Percentiles rank a stretch among this genome's conserved stretches.
Conservation (phyloP, 768 basidiomycete species). For the Serendipita sp. region DNA sequence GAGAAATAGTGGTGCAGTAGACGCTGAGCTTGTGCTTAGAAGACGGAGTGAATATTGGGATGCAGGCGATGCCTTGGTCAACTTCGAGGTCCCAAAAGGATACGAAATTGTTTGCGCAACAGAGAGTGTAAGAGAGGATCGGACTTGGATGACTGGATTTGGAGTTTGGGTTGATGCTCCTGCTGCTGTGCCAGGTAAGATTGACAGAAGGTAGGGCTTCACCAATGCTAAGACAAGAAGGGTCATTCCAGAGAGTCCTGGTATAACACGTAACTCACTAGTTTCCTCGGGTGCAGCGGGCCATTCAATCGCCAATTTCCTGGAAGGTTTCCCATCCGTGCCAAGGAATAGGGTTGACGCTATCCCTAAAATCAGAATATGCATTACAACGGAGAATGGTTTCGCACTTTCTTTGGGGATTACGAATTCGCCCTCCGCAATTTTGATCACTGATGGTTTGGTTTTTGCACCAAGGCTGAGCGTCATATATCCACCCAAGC, state of each 20-base stretch:
- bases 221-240: slow-evolving; percentile 36
- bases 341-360: slow-evolving; percentile 57
- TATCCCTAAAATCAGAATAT: slow-evolving; percentile 18
- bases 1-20: slow-evolving; percentile 42
- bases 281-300: slow-evolving; percentile 71
- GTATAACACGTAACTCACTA: slow-evolving; percentile 25
- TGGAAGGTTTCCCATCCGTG: slow-evolving; percentile 37
- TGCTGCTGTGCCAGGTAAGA: slow-evolving; percentile 55
- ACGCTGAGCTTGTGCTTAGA: slow-evolving; percentile 37
- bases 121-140: slow-evolving; percentile 50
- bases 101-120: slow-evolving; percentile 47
- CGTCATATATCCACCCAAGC: slow-evolving; percentile 74
- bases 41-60: slow-evolving; percentile 39
- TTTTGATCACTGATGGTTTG: slow-evolving; percentile 43
- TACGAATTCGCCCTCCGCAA: slow-evolving; percentile 47
- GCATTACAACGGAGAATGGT: slow-evolving; percentile 6
- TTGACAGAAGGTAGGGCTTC: slow-evolving; percentile 62
- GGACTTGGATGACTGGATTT: slow-evolving; percentile 50
- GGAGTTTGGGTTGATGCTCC: slow-evolving; percentile 26
- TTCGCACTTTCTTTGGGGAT: slow-evolving; percentile 71
- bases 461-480: slow-evolving; percentile 60
- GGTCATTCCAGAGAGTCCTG: not conserved
- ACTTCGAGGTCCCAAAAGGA: slow-evolving; percentile 31
- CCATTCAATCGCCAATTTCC: slow-evolving; percentile 46
- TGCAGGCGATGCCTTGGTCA: slow-evolving; percentile 12